phyloP scores from a whole-genome alignment of 2,329 filamentous ascomycete genomes.

The Alternaria brassicae region DNA sequence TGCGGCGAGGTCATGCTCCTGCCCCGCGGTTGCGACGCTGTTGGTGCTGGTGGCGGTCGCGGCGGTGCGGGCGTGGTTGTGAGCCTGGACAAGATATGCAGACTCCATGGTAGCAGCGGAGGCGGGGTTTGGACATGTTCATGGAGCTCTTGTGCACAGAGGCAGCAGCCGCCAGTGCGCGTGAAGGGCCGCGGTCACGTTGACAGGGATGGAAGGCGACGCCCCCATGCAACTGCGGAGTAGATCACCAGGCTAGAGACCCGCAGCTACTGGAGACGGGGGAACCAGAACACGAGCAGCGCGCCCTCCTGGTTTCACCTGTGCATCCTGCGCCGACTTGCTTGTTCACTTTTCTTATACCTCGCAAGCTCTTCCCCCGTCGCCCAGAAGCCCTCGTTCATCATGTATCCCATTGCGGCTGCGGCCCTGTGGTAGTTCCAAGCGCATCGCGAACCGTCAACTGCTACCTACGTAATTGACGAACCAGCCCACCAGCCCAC shows the following conservation, averaged over 20 bases:
- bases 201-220: constrained; percentile 9
- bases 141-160: background rate
- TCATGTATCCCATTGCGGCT: constrained; percentile 2
- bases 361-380: background rate
- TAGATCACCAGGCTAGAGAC: constrained; percentile 10
- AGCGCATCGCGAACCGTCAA: constrained; percentile 2
- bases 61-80: constrained; percentile 87
- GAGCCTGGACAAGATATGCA: constrained; percentile 75
- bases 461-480: constrained; percentile 24
- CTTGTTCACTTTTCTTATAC: background rate
- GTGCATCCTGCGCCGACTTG: background rate
- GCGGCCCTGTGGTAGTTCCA: constrained; percentile 3
- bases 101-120: constrained; percentile 67
- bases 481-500: no score
- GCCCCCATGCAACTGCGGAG: constrained; percentile 6
- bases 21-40: constrained; percentile 81
- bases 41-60: constrained; percentile 71
- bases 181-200: constrained; percentile 12
- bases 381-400: background rate
- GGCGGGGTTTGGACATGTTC: constrained; percentile 12
- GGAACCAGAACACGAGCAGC: constrained; percentile 6
- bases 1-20: constrained; percentile 87
- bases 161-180: background rate
- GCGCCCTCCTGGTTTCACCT: constrained; percentile 12
- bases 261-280: constrained; percentile 12